Evolutionary conservation across 768 basidiomycete species (phyloP).

Genomic region (Kwoniella newhampshirensis): DNA sequence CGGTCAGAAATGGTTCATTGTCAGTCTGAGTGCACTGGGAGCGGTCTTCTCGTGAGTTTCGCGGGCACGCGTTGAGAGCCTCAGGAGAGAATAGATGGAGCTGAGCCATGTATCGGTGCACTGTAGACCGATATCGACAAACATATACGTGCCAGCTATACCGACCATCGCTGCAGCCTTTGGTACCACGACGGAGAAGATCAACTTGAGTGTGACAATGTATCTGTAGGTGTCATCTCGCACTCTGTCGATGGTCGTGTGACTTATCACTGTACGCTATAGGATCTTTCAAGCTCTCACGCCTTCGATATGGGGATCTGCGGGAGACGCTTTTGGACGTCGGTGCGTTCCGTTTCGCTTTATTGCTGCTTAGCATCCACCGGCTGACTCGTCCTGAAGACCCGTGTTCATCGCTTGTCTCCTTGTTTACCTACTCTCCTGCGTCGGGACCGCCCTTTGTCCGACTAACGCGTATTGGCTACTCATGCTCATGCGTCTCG

Average conservation of each 20-base stretch:
- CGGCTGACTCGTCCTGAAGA: slow-evolving; percentile 7
- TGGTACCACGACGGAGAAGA: slow-evolving; percentile 66
- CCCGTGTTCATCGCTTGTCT: slow-evolving; percentile 60
- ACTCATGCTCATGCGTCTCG: slow-evolving; percentile 71
- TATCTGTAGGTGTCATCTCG: slow-evolving; percentile 58
- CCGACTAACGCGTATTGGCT: slow-evolving; percentile 71
- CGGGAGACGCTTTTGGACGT: slow-evolving; percentile 57
- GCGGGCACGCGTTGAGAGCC: slow-evolving; percentile 36
- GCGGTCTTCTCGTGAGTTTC: slow-evolving; percentile 54
- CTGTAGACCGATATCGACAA: slow-evolving; percentile 57
- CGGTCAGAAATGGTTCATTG: slow-evolving; percentile 36
- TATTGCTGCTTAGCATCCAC: not conserved
- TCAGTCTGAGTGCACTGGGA: slow-evolving; percentile 34
- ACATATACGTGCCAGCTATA: slow-evolving; percentile 79
- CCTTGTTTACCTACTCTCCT: slow-evolving; percentile 64
- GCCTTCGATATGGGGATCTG: slow-evolving; percentile 65
- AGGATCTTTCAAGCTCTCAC: slow-evolving; percentile 52
- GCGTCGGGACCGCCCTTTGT: slow-evolving; percentile 63
- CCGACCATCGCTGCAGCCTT: slow-evolving; percentile 67
- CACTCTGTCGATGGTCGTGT: not conserved
- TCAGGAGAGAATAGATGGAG: not conserved
- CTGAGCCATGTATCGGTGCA: not conserved
- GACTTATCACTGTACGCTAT: not conserved
- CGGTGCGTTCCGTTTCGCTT: slow-evolving; percentile 11
- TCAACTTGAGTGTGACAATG: slow-evolving; percentile 77